A percentile compares a stretch with the other conserved stretches of the same genome.
These are phyloP conservation scores for Striga hermonthica DNA, from an alignment of 305 asterid species.

Conservation along the genomic window DNA sequence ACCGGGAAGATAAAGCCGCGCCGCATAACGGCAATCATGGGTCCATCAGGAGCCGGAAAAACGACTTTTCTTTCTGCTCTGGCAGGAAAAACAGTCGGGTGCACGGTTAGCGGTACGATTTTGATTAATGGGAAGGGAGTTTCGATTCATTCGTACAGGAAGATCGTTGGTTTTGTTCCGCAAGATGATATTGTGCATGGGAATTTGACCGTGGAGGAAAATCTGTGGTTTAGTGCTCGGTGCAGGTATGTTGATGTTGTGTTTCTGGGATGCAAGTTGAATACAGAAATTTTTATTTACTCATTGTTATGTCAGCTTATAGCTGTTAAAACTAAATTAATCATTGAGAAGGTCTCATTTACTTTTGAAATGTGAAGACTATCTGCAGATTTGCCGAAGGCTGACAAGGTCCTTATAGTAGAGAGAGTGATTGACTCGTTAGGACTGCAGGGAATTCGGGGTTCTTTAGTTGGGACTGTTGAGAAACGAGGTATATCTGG, in stretches of 20 bases:
- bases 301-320: no score
- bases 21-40: slow-evolving; percentile 88
- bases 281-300: no score
- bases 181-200: slow-evolving; percentile 98
- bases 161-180: slow-evolving; percentile 87
- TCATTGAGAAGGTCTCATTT: slow-evolving; percentile 23
- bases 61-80: slow-evolving; percentile 95
- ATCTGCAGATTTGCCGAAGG: slow-evolving; percentile 82
- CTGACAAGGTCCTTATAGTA: slow-evolving; percentile 82
- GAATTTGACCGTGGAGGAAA: slow-evolving; percentile 93
- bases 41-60: slow-evolving; percentile 99
- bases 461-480: slow-evolving; percentile 91
- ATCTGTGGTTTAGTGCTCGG: slow-evolving; percentile 91
- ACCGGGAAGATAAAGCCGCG: slow-evolving; percentile 86
- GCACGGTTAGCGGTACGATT: slow-evolving; percentile 63
- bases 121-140: slow-evolving; percentile 69
- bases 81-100: slow-evolving; percentile 91
- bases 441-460: slow-evolving; percentile 81
- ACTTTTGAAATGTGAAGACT: slow-evolving; percentile 56
- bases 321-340: not conserved
- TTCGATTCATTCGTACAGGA: slow-evolving; percentile 74
- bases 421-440: slow-evolving; percentile 89
- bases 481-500: slow-evolving; percentile 98
- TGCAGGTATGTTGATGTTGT: slow-evolving; percentile 66
- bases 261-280: not conserved